These are phyloP conservation scores for Theobroma grandiflorum DNA, from an alignment of 441 rosid species.

Conservation along the genomic window DNA sequence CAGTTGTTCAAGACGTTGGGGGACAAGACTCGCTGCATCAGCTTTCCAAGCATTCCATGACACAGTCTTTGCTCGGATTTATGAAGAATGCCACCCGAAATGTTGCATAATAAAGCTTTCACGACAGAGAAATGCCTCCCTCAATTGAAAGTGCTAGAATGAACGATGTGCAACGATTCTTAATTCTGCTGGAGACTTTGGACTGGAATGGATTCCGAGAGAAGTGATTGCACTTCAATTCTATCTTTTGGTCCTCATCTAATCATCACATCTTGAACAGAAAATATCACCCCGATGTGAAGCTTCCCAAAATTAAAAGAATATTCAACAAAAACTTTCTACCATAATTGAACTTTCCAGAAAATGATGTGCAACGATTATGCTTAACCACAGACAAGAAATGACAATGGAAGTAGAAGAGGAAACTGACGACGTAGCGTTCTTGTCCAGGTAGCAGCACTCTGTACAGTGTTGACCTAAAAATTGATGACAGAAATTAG, in stretches of 20 bases:
- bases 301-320: neutral
- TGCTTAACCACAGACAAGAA: neutral
- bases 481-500: constrained; percentile 14
- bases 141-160: neutral
- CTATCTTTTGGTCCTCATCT: neutral
- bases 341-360: neutral
- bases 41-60: constrained; percentile 73
- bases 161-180: neutral
- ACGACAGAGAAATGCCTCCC: neutral
- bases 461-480: constrained; percentile 85
- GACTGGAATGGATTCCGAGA: no score
- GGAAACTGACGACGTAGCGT: constrained; percentile 70
- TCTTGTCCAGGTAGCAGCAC: constrained; percentile 80
- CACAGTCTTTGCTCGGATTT: constrained; percentile 69
- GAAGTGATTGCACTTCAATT: neutral
- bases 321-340: neutral
- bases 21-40: constrained; percentile 76
- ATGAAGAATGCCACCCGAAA: constrained; percentile 72
- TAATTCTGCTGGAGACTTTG: no score
- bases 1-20: constrained; percentile 59
- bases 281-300: no score
- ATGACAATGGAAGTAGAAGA: neutral
- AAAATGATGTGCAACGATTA: neutral
- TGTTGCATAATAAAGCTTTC: constrained; percentile 12
- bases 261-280: neutral